Percentiles rank a stretch among this genome's conserved stretches.
phyloP scores from a whole-genome alignment of 257 asterid genomes.

The Marsdenia floribunda region DNA sequence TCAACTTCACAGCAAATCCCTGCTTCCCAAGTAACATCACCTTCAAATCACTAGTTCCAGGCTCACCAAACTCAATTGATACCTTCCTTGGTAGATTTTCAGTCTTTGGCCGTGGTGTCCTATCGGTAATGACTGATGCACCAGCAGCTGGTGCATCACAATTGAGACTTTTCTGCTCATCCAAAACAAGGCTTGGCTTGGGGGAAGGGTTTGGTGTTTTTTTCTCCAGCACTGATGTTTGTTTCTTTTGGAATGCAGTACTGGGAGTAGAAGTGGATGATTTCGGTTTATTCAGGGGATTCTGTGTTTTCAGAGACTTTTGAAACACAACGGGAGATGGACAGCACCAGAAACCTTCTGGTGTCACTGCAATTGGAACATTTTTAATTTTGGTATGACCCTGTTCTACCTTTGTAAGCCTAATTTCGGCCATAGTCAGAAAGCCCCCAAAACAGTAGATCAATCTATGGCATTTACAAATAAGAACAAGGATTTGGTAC shows the following conservation, averaged over 20 bases:
- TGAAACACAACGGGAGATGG: slow-evolving; percentile 90
- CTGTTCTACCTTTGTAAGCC: slow-evolving; percentile 59
- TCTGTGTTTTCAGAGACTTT: slow-evolving; percentile 49
- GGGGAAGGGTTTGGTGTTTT: slow-evolving; percentile 30
- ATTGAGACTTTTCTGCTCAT: slow-evolving; percentile 36
- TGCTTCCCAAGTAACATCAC: slow-evolving; percentile 70
- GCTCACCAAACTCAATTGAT: slow-evolving; percentile 86
- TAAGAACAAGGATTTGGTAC: slow-evolving; percentile 11
- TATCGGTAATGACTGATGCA: slow-evolving; percentile 35
- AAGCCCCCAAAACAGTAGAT: slow-evolving; percentile 23
- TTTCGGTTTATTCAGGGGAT: slow-evolving; percentile 53
- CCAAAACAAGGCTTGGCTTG: slow-evolving; percentile 24
- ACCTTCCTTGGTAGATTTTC: slow-evolving; percentile 69
- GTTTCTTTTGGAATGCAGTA: slow-evolving; percentile 41
- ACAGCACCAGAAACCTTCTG: slow-evolving; percentile 99
- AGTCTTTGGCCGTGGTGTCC: slow-evolving; percentile 41
- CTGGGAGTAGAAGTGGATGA: slow-evolving; percentile 31
- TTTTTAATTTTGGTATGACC: slow-evolving; percentile 63
- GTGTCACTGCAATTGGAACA: slow-evolving; percentile 95
- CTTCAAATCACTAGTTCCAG: slow-evolving; percentile 80
- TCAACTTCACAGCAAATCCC: slow-evolving; percentile 80
- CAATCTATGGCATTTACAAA: slow-evolving; percentile 24
- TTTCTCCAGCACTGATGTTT: slow-evolving; percentile 38
- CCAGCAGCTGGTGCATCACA: slow-evolving; percentile 36
- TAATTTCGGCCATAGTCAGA: slow-evolving; percentile 60